phyloP scores from a whole-genome alignment of 2,329 filamentous ascomycete species.

The Ciborinia camelliae region DNA sequence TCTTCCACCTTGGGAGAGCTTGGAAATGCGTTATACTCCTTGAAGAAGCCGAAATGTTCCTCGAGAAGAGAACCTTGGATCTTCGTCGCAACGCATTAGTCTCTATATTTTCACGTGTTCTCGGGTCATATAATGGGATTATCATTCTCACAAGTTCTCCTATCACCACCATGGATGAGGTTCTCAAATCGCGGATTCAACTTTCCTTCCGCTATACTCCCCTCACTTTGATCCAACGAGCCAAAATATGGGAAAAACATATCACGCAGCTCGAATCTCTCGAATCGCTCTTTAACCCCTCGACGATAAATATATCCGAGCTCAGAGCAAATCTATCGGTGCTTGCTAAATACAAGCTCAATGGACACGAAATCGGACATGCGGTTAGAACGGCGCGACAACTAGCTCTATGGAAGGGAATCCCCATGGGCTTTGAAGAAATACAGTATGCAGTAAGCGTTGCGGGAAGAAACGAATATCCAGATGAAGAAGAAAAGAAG shows the following conservation, averaged over 20 bases:
- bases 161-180: conserved; percentile 39
- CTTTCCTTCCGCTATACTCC: conserved; percentile 33
- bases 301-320: conserved; percentile 15
- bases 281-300: conserved; percentile 25
- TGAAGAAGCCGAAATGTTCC: conserved; percentile 16
- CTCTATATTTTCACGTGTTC: conserved; percentile 38
- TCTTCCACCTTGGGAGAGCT: conserved; percentile 11
- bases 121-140: conserved; percentile 42
- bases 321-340: conserved; percentile 5
- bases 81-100: conserved; percentile 15
- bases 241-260: conserved; percentile 20
- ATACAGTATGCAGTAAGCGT: conserved; percentile 6
- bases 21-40: conserved; percentile 18
- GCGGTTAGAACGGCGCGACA: conserved; percentile 20
- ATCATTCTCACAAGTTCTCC: conserved; percentile 44
- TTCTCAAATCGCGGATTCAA: conserved; percentile 39
- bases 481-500: not conserved
- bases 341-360: conserved; percentile 9
- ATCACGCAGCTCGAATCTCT: conserved; percentile 42
- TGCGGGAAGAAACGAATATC: not conserved
- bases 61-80: conserved; percentile 12
- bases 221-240: conserved; percentile 15
- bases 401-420: conserved; percentile 16
- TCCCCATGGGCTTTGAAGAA: conserved; percentile 14
- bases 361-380: conserved; percentile 19